phyloP scores from a whole-genome alignment of 2,329 filamentous ascomycete species.

The Neofusicoccum sp. region DNA sequence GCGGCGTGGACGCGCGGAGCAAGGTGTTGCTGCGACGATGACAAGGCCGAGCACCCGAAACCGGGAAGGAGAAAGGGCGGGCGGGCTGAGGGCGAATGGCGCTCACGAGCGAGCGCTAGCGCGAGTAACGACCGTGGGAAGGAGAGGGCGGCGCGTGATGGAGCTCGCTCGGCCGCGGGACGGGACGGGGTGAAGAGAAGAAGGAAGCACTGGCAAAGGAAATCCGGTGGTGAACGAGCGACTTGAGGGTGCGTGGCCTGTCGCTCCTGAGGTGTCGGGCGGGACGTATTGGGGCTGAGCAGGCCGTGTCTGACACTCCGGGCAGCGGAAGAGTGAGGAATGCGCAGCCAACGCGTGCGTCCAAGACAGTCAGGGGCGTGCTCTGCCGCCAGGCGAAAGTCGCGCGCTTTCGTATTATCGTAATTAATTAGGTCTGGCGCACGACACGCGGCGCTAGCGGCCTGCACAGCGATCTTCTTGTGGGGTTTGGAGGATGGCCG shows the following conservation, averaged over 20 bases:
- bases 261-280: slow-evolving; percentile 14
- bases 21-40: slow-evolving; percentile 18
- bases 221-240: slow-evolving; percentile 12
- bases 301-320: slow-evolving; percentile 14
- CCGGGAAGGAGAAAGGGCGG: slow-evolving; percentile 14
- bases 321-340: slow-evolving; percentile 12
- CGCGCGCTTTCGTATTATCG: slow-evolving; percentile 15
- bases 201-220: slow-evolving; percentile 5
- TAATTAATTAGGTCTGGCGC: slow-evolving; percentile 11
- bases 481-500: slow-evolving; percentile 13
- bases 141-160: slow-evolving; percentile 1
- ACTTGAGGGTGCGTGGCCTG: background rate
- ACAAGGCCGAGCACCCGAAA: slow-evolving; percentile 12
- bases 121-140: slow-evolving; percentile 12
- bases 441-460: slow-evolving; percentile 15
- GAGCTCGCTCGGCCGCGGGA: background rate
- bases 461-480: slow-evolving; percentile 14
- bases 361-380: slow-evolving; percentile 13
- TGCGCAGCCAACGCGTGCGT: slow-evolving; percentile 3
- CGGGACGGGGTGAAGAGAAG: background rate
- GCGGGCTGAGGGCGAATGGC: background rate
- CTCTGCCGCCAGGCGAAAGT: slow-evolving; percentile 7
- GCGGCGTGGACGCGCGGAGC: slow-evolving; percentile 14
- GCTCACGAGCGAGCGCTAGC: slow-evolving; percentile 10
- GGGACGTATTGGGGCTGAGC: slow-evolving; percentile 17